phyloP scores from a whole-genome alignment of 305 asterid genomes.

The Rubia peregrina region DNA sequence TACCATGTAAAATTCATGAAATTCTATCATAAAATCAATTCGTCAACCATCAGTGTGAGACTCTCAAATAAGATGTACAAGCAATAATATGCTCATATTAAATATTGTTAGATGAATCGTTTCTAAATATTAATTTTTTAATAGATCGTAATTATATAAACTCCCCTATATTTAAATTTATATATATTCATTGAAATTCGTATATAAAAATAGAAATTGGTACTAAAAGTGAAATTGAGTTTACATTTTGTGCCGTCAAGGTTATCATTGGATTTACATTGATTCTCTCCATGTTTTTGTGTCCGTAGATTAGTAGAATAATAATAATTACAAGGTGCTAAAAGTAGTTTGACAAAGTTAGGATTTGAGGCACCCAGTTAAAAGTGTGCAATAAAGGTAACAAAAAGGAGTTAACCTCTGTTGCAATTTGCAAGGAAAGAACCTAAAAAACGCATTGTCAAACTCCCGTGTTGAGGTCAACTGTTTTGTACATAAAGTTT shows the following conservation, averaged over 20 bases:
- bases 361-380: slow-evolving; percentile 21
- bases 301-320: slow-evolving; percentile 6
- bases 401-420: slow-evolving; percentile 9
- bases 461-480: slow-evolving; percentile 15
- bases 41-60: too few relatives aligned
- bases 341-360: slow-evolving; percentile 20
- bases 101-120: too few relatives aligned
- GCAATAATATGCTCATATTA: too few relatives aligned
- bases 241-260: neutral
- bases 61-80: too few relatives aligned
- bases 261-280: neutral
- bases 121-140: too few relatives aligned
- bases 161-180: too few relatives aligned
- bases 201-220: too few relatives aligned
- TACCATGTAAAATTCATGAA: too few relatives aligned
- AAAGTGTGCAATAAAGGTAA: slow-evolving; percentile 12
- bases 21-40: too few relatives aligned
- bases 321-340: neutral
- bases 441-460: slow-evolving; percentile 8
- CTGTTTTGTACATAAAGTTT: slow-evolving; percentile 13
- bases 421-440: slow-evolving; percentile 13
- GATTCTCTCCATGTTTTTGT: slow-evolving; percentile 3
- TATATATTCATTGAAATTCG: too few relatives aligned
- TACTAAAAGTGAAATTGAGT: too few relatives aligned
- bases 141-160: too few relatives aligned